phyloP scores from a whole-genome alignment of 2,329 filamentous ascomycete genomes.

The Aspergillus sp. region DNA sequence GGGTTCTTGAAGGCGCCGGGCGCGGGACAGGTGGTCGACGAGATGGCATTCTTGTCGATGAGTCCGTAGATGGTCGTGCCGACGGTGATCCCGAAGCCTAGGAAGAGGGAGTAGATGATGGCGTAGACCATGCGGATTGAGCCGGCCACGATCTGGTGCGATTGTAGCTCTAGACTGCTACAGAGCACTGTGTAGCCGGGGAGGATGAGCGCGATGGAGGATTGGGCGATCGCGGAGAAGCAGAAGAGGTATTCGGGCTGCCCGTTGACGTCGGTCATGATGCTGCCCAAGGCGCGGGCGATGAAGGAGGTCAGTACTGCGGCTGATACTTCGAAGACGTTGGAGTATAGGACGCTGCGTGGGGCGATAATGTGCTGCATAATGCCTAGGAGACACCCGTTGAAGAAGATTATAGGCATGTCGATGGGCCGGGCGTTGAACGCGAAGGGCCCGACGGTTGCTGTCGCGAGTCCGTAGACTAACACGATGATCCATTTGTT shows the following conservation, averaged over 20 bases:
- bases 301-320: conserved; percentile 66
- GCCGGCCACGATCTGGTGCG: conserved; percentile 65
- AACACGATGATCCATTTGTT: conserved; percentile 55
- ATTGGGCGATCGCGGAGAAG: conserved; percentile 69
- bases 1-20: conserved; percentile 47
- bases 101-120: conserved; percentile 69
- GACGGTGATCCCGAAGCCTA: conserved; percentile 70
- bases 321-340: conserved; percentile 64
- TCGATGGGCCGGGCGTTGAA: conserved; percentile 76
- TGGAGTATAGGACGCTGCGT: conserved; percentile 64
- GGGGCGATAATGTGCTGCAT: conserved; percentile 74
- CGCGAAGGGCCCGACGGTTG: conserved; percentile 73
- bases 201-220: conserved; percentile 72
- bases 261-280: conserved; percentile 44
- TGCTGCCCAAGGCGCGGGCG: conserved; percentile 66
- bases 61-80: conserved; percentile 63
- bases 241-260: conserved; percentile 54
- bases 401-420: conserved; percentile 70
- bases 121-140: conserved; percentile 73
- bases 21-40: conserved; percentile 45
- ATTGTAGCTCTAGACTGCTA: conserved; percentile 65
- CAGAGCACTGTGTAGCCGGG: conserved; percentile 65
- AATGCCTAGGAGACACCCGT: conserved; percentile 71
- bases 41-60: conserved; percentile 55
- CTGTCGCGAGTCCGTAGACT: conserved; percentile 73